Percentiles rank a stretch among this genome's conserved stretches.
Evolutionary conservation across 345 rosid species (phyloP).

Genomic region (Pistacia vera): DNA sequence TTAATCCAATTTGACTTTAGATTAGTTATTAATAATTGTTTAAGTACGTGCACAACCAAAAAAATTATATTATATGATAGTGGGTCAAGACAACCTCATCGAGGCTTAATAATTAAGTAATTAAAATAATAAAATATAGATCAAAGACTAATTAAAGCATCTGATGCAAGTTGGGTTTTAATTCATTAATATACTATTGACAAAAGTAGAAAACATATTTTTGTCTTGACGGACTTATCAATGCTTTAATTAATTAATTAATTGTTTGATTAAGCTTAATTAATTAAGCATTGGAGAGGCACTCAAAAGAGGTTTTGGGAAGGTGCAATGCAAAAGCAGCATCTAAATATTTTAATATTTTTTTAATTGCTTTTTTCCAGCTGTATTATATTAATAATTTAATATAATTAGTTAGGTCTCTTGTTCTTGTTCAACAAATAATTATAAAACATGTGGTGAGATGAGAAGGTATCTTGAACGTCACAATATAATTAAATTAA

Average conservation of each 20-base stretch:
- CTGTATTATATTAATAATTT: background rate
- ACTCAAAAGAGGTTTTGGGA: constrained; percentile 13
- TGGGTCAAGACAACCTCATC: constrained; percentile 6
- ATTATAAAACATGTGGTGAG: background rate
- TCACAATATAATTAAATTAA: no score
- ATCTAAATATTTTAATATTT: background rate
- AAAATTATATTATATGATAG: constrained; percentile 6
- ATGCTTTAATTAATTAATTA: background rate
- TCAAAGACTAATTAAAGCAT: background rate
- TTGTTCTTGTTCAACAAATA: background rate
- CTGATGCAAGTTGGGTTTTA: constrained; percentile 16
- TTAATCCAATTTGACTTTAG: constrained; percentile 17
- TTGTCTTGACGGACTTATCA: constrained; percentile 22
- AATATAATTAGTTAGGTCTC: background rate
- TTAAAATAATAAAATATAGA: background rate
- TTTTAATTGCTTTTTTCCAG: constrained; percentile 5
- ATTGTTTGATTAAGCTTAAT: no score
- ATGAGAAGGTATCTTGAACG: background rate
- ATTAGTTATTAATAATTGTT: background rate
- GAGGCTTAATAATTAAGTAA: background rate
- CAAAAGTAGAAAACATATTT: constrained; percentile 15
- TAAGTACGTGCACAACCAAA: constrained; percentile 2
- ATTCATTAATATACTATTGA: background rate
- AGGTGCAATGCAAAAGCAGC: background rate
- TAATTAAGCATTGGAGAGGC: background rate